These are phyloP conservation scores for Thalassiosira profunda DNA, from an alignment of 108 stramenopile species.

Conservation along the genomic window DNA sequence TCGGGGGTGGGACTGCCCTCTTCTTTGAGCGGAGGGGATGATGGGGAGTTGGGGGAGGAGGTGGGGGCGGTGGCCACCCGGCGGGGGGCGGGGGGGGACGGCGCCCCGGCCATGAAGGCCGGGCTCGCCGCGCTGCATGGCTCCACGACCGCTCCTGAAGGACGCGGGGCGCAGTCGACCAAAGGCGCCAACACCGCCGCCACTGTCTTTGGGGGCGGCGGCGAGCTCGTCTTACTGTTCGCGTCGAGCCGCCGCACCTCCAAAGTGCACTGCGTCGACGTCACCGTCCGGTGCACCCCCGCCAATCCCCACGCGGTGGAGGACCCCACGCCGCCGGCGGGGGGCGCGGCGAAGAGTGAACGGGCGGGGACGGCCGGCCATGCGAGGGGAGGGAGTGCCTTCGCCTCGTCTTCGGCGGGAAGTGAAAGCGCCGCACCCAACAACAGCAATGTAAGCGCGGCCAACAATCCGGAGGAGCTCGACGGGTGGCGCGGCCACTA, in stretches of 20 bases:
- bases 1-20: constrained; percentile 15
- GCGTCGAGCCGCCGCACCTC: constrained; percentile 69
- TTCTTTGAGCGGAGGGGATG: neutral
- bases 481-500: constrained; percentile 92
- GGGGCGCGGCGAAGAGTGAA: neutral
- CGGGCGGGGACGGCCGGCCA: neutral
- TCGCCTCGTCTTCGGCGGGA: constrained; percentile 1
- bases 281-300: constrained; percentile 84
- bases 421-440: neutral
- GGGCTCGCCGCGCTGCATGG: constrained; percentile 19
- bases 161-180: constrained; percentile 17
- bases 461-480: constrained; percentile 68
- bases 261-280: constrained; percentile 78
- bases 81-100: constrained; percentile 28
- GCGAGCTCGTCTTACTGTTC: constrained; percentile 77
- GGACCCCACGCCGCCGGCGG: neutral
- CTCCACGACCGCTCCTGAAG: constrained; percentile 37
- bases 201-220: constrained; percentile 13
- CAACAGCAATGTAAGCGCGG: neutral
- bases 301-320: constrained; percentile 21
- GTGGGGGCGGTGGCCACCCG: constrained; percentile 1
- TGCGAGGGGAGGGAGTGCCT: constrained; percentile 10
- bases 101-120: constrained; percentile 38
- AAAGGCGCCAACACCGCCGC: neutral
- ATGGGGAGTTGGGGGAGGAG: constrained; percentile 5